Evolutionary conservation across 345 rosid species (phyloP).

Genomic region (Barbarea vulgaris): DNA sequence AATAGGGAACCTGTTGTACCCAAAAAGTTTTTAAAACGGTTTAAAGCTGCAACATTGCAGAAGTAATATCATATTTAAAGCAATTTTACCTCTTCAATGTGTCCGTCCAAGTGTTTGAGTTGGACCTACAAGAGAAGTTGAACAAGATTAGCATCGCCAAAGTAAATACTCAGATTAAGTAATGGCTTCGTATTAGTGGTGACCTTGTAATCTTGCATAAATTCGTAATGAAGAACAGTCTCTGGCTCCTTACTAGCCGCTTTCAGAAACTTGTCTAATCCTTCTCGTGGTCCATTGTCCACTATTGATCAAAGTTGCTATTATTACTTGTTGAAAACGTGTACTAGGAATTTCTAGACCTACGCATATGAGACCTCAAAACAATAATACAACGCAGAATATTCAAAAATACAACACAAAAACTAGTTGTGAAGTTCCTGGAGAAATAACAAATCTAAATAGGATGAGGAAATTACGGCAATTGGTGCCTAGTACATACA

Average conservation of each 20-base stretch:
- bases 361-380: neutral
- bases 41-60: slow-evolving; percentile 45
- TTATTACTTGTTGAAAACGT: slow-evolving; percentile 14
- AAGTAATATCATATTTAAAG: slow-evolving; percentile 16
- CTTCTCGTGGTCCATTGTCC: slow-evolving; percentile 96
- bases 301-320: slow-evolving; percentile 50
- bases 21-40: slow-evolving; percentile 44
- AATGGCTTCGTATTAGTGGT: slow-evolving; percentile 7
- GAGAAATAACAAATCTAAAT: neutral
- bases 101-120: slow-evolving; percentile 94
- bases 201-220: slow-evolving; percentile 99
- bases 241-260: slow-evolving; percentile 93
- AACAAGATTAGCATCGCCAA: slow-evolving; percentile 17
- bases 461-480: slow-evolving; percentile 62
- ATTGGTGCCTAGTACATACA: slow-evolving; percentile 94
- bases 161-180: slow-evolving; percentile 8
- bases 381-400: neutral
- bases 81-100: slow-evolving; percentile 80
- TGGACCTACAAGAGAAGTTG: slow-evolving; percentile 63
- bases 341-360: neutral
- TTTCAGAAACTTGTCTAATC: slow-evolving; percentile 88
- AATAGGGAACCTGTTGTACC: slow-evolving; percentile 96
- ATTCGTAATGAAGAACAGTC: slow-evolving; percentile 94
- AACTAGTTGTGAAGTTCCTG: neutral
- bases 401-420: neutral